These are phyloP conservation scores for Sophora flavescens DNA, from an alignment of 306 rosid genomes.

Conservation along the genomic window DNA sequence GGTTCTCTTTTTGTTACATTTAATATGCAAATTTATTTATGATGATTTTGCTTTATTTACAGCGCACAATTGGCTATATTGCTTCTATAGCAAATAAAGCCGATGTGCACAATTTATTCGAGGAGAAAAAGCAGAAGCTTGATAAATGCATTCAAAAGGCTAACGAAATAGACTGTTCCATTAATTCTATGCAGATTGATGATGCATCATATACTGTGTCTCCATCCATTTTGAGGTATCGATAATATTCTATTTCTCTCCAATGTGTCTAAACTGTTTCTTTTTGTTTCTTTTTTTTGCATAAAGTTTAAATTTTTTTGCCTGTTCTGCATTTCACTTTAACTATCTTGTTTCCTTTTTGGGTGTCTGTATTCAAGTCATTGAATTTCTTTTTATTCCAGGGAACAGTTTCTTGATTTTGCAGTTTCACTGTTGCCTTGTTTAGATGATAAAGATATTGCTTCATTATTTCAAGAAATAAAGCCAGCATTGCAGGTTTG, in stretches of 20 bases:
- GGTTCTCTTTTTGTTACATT: conserved; percentile 28
- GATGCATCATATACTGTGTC: conserved; percentile 55
- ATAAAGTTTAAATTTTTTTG: neutral
- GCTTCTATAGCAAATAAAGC: conserved; percentile 82
- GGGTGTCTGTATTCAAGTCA: conserved; percentile 19
- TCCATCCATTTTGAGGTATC: conserved; percentile 58
- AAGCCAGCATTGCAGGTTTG: conserved; percentile 82
- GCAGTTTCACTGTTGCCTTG: conserved; percentile 86
- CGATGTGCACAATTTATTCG: conserved; percentile 63
- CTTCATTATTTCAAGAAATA: conserved; percentile 63
- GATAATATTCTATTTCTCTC: conserved; percentile 32
- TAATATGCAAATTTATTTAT: conserved; percentile 33
- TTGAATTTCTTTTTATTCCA: conserved; percentile 51
- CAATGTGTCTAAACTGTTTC: neutral
- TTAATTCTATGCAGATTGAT: conserved; percentile 59
- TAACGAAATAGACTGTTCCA: conserved; percentile 44
- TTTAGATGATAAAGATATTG: conserved; percentile 59
- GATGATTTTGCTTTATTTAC: conserved; percentile 45
- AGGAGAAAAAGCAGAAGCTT: conserved; percentile 61
- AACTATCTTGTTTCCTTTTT: conserved; percentile 12
- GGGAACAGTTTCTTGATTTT: conserved; percentile 79
- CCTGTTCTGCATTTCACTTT: neutral
- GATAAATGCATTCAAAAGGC: conserved; percentile 59
- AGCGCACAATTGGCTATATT: conserved; percentile 79
- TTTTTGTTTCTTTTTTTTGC: too few relatives aligned